Conservation (phyloP, 2,329 filamentous ascomycete species). For the Arthrobotrys sphaeroides region DNA sequence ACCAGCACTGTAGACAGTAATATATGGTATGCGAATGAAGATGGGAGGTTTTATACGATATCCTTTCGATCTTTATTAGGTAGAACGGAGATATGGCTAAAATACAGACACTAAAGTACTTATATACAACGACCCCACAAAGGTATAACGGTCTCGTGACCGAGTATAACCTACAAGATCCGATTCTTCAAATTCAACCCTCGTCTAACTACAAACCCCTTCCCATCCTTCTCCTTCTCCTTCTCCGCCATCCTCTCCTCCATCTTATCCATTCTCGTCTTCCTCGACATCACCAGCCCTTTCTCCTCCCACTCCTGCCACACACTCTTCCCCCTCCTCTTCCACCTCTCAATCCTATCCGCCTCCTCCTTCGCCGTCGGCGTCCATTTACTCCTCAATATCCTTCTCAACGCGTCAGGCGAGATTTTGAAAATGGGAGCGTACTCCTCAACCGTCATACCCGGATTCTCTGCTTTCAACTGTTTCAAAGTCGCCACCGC, state of each 20-base stretch:
- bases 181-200: slow-evolving; percentile 51
- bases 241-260: neutral
- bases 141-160: too few species aligned
- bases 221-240: slow-evolving; percentile 11
- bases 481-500: slow-evolving; percentile 88
- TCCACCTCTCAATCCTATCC: slow-evolving; percentile 70
- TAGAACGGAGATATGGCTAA: too few species aligned
- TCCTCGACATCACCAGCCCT: slow-evolving; percentile 40
- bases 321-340: slow-evolving; percentile 69
- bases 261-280: slow-evolving; percentile 22
- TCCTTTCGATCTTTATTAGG: too few species aligned
- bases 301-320: slow-evolving; percentile 62
- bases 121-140: too few species aligned
- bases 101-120: too few species aligned
- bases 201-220: slow-evolving; percentile 32
- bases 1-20: too few species aligned
- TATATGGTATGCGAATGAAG: too few species aligned
- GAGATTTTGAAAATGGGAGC: slow-evolving; percentile 85
- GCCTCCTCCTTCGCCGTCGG: slow-evolving; percentile 69
- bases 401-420: slow-evolving; percentile 84
- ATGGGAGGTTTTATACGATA: too few species aligned
- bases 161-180: slow-evolving; percentile 9
- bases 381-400: slow-evolving; percentile 81
- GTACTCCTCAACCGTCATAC: slow-evolving; percentile 76
- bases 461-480: slow-evolving; percentile 79